phyloP scores from a whole-genome alignment of 352 stramenopile species.

The Pythium sp. region DNA sequence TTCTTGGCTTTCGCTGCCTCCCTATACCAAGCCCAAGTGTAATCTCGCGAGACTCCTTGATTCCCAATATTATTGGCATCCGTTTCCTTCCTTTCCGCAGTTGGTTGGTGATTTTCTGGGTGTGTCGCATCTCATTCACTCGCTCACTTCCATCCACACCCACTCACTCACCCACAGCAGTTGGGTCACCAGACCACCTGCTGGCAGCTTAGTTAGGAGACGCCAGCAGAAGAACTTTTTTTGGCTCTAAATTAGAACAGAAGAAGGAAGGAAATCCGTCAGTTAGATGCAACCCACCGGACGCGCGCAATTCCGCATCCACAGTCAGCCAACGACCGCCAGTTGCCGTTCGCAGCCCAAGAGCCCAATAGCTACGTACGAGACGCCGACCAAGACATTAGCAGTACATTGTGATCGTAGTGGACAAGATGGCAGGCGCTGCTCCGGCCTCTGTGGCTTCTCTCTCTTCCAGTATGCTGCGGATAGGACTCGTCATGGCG shows the following conservation, averaged over 20 bases:
- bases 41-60: neutral
- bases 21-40: constrained; percentile 9
- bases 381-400: neutral
- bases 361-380: neutral
- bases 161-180: neutral
- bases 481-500: neutral
- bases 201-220: too few species aligned
- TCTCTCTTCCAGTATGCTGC: too few species aligned
- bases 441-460: neutral
- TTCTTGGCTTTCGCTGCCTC: neutral
- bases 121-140: neutral
- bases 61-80: neutral
- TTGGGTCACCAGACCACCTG: neutral
- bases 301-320: neutral
- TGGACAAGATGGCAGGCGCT: neutral
- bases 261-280: neutral
- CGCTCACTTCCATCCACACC: neutral
- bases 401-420: neutral
- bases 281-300: neutral
- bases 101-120: neutral
- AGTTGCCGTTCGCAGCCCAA: neutral
- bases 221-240: neutral
- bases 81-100: neutral
- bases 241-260: neutral
- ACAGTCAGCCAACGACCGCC: neutral